A percentile compares a stretch with the other conserved stretches of the same genome.
phyloP scores from a whole-genome alignment of 495 filamentous ascomycete genomes.

The Cenococcum geophilum region DNA sequence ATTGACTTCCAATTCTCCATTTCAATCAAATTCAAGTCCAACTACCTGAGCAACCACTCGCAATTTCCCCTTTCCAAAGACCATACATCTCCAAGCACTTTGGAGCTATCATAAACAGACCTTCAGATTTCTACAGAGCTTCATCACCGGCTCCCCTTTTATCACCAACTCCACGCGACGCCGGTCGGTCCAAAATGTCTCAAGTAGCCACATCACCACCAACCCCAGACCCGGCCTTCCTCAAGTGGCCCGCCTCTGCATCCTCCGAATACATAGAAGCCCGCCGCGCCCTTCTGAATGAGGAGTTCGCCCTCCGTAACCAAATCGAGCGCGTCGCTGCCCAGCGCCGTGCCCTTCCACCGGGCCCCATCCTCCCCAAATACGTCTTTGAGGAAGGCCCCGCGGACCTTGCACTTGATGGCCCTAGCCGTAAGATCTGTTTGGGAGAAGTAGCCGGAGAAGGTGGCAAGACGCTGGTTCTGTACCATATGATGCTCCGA shows the following conservation, averaged over 20 bases:
- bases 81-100: too few relatives aligned
- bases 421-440: not conserved
- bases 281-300: constrained; percentile 10
- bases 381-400: constrained; percentile 18
- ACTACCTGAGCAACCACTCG: too few relatives aligned
- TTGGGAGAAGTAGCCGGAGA: constrained; percentile 6
- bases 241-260: constrained; percentile 13
- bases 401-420: not conserved
- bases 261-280: constrained; percentile 9
- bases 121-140: too few relatives aligned
- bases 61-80: too few relatives aligned
- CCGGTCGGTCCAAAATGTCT: too few relatives aligned
- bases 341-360: constrained; percentile 12
- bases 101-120: too few relatives aligned
- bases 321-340: constrained; percentile 15
- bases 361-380: constrained; percentile 5
- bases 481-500: constrained; percentile 20
- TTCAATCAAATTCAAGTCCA: too few relatives aligned
- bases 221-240: constrained; percentile 8
- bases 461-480: constrained; percentile 4
- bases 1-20: too few relatives aligned
- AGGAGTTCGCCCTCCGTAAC: constrained; percentile 11
- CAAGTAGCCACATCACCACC: not conserved
- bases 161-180: too few relatives aligned
- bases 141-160: too few relatives aligned